A percentile compares a stretch with the other conserved stretches of the same genome.
These are phyloP conservation scores for Nitzschia sp. DNA, from an alignment of 108 stramenopile species.

Conservation along the genomic window DNA sequence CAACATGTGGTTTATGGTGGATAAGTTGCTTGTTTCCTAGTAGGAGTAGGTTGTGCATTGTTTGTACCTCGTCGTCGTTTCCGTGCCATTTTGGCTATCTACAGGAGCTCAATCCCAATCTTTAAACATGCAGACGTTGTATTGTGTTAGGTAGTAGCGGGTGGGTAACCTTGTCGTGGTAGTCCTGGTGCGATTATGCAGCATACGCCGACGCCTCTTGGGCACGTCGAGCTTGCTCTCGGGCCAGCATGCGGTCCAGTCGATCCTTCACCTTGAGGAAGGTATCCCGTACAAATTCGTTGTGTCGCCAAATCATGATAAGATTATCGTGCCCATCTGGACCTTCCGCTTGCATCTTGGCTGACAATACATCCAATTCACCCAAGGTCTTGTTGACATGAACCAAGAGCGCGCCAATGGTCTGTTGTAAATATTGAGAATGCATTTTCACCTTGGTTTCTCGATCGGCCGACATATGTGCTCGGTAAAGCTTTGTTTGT, in stretches of 20 bases:
- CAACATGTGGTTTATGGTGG: too few relatives aligned
- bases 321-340: constrained; percentile 45
- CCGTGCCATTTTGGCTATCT: too few relatives aligned
- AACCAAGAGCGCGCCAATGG: constrained; percentile 45
- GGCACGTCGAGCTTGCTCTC: not conserved
- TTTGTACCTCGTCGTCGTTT: too few relatives aligned
- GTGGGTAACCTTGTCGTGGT: not conserved
- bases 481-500: constrained; percentile 45
- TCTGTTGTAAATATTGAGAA: constrained; percentile 55
- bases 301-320: constrained; percentile 26
- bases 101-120: too few relatives aligned
- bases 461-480: constrained; percentile 50
- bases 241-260: constrained; percentile 16
- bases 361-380: constrained; percentile 47
- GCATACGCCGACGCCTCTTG: not conserved
- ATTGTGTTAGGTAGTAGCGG: too few relatives aligned
- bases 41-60: too few relatives aligned
- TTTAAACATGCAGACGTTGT: too few relatives aligned
- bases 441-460: constrained; percentile 56
- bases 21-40: too few relatives aligned
- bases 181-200: not conserved
- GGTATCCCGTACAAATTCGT: constrained; percentile 30
- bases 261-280: constrained; percentile 25
- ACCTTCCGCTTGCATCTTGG: constrained; percentile 44
- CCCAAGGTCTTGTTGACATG: constrained; percentile 58